Conservation (phyloP, 1,284 basidiomycete species). For the Xerocomus amazonicus region DNA sequence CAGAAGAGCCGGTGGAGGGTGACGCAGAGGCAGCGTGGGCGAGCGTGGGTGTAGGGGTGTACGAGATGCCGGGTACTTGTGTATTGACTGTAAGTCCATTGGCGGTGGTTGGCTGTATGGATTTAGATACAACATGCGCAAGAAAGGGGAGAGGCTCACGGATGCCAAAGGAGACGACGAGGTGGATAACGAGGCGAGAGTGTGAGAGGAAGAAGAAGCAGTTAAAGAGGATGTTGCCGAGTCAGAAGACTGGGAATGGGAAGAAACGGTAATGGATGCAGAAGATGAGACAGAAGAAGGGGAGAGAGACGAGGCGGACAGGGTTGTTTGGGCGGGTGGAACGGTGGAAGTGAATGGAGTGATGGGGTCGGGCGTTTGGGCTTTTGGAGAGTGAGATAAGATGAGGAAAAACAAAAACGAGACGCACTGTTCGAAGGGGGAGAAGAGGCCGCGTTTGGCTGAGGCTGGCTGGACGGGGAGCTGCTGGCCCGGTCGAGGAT, state of each 20-base stretch:
- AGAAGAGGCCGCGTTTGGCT: not conserved
- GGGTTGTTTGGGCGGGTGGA: not conserved
- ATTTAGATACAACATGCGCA: not conserved
- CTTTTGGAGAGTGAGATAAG: not conserved
- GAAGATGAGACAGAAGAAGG: not conserved
- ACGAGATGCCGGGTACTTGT: not conserved
- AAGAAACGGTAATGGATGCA: not conserved
- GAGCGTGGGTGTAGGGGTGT: constrained; percentile 3
- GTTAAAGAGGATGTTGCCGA: not conserved
- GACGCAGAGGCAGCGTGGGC: constrained; percentile 22
- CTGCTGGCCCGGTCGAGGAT: not conserved
- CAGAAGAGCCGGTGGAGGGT: constrained; percentile 20
- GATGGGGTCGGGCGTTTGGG: not conserved
- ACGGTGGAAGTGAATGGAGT: not conserved
- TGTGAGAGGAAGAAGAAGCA: constrained; percentile 2
- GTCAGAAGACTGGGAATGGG: not conserved
- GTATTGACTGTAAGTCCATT: not conserved
- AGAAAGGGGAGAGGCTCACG: constrained; percentile 9
- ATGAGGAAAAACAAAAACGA: too few relatives aligned
- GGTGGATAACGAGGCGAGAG: not conserved
- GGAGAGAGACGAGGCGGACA: not conserved
- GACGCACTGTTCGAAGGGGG: constrained; percentile 1
- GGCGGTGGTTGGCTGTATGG: constrained; percentile 6
- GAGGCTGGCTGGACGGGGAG: too few relatives aligned
- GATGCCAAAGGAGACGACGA: not conserved